Base-by-base conservation (phyloP, 208 protist species). In the Trypanosoma cruzi region DNA sequence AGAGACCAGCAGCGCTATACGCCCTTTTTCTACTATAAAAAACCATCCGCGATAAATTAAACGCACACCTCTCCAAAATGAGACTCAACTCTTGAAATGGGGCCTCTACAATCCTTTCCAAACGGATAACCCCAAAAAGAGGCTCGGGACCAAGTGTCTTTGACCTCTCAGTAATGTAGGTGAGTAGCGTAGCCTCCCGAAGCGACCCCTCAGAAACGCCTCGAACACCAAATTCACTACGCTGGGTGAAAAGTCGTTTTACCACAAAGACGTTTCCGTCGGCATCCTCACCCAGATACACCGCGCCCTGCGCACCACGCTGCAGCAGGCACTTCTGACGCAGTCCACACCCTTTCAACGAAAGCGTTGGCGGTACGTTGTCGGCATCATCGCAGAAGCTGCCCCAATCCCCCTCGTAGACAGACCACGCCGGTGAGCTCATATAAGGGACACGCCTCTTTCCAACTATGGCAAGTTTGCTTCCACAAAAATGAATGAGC, bases 1-100 rank as follows among this genome's bases (percentile, higher is more conserved):
- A 10, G 8, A 50, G 42, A 53, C 20, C 20, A 26, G 52, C 52
- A 34, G 37, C 29, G n/a, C 56, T 65, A 64, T 36, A 34, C 32
- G 44, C 1, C 16, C 44, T 22, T 40, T 40, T 24, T 32, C 22
- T 63, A 5, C 32, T 50, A 5, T 67, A 20, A 24, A 87, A 58
- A 1, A 81, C 37, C 2, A 93, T 53, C n/a, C 71, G 77, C 24
- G 82, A 82, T 14, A 96, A 64, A 72, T 94, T 89, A 0, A 86
- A 65, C 13, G 74, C 77, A 28, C 84, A 90, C 13, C 81, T 66
- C 65, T 94, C 87, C 78, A 96, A 59, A 58, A 94, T 84, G 7
- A 96, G 79, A 46, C 92, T 95, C 55, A 94, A 65, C 59, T 95
- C 91, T 24, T 75, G 60, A 58, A 92, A 84, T 20, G 91, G 88